Conservation (phyloP, 2,329 filamentous ascomycete species). For the Mycosphaerella arachidis region DNA sequence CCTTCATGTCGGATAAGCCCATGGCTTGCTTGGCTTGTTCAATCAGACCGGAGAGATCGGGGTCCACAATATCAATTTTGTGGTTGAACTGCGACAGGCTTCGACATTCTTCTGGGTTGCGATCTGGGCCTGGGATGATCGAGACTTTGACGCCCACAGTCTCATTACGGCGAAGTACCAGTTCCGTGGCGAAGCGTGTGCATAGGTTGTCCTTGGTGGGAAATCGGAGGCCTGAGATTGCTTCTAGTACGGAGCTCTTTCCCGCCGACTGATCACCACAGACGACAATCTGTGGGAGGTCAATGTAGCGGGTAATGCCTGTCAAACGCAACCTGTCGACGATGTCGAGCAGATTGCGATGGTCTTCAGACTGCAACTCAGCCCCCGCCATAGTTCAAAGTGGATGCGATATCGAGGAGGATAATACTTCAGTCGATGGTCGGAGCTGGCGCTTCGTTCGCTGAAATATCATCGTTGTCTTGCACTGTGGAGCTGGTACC, state of each 20-base stretch:
- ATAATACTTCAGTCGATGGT: too few relatives aligned
- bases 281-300: conserved; percentile 43
- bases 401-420: too few relatives aligned
- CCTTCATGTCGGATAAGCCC: background rate
- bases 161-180: conserved; percentile 19
- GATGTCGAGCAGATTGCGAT: conserved; percentile 52
- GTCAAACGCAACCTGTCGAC: conserved; percentile 49
- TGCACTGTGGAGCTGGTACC: too few relatives aligned
- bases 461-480: too few relatives aligned
- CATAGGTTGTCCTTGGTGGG: conserved; percentile 52
- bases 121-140: conserved; percentile 1
- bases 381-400: too few relatives aligned
- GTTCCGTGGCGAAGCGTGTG: conserved; percentile 41
- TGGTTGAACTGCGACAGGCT: background rate
- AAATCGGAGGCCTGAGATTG: conserved; percentile 57
- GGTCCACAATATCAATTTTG: too few relatives aligned
- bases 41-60: too few relatives aligned
- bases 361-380: too few relatives aligned
- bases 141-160: background rate
- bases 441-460: too few relatives aligned
- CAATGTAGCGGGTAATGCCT: conserved; percentile 34
- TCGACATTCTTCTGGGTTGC: background rate
- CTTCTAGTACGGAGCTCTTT: conserved; percentile 60
- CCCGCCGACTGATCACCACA: conserved; percentile 57
- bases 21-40: too few relatives aligned